These are phyloP conservation scores for Kwoniella sp. DNA, from an alignment of 768 basidiomycete genomes.

Conservation along the genomic window DNA sequence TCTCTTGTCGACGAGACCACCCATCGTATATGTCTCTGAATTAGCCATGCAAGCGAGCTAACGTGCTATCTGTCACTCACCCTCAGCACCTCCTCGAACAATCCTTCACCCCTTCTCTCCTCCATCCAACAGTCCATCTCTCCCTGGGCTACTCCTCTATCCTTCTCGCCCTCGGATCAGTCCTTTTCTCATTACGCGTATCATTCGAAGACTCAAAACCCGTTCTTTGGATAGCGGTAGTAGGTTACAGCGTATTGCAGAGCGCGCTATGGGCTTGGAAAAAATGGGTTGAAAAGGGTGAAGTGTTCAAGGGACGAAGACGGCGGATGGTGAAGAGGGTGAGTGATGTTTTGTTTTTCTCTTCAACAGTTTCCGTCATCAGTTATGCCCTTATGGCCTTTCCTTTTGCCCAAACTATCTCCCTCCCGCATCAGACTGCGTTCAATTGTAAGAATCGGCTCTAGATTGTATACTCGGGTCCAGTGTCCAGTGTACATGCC, in stretches of 20 bases:
- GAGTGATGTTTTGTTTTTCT: slow-evolving; percentile 57
- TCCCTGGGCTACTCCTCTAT: slow-evolving; percentile 84
- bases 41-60: too few relatives aligned
- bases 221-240: slow-evolving; percentile 74
- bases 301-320: slow-evolving; percentile 72
- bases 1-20: too few relatives aligned
- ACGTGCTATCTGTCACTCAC: too few relatives aligned
- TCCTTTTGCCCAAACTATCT: too few relatives aligned
- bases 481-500: too few relatives aligned
- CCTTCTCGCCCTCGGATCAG: slow-evolving; percentile 76
- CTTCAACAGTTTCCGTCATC: too few relatives aligned
- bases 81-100: slow-evolving; percentile 34
- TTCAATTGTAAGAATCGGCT: too few relatives aligned
- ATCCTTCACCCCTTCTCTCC: slow-evolving; percentile 79
- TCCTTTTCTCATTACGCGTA: slow-evolving; percentile 79
- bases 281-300: slow-evolving; percentile 45
- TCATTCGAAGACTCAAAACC: slow-evolving; percentile 89
- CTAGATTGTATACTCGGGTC: too few relatives aligned
- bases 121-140: slow-evolving; percentile 85
- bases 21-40: too few relatives aligned
- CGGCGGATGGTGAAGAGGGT: slow-evolving; percentile 77
- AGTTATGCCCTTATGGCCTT: too few relatives aligned
- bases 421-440: too few relatives aligned
- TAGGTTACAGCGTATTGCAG: slow-evolving; percentile 53
- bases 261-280: slow-evolving; percentile 44